Base-by-base conservation (phyloP, 2,329 filamentous ascomycete species). In the Xylaria multiplex region DNA sequence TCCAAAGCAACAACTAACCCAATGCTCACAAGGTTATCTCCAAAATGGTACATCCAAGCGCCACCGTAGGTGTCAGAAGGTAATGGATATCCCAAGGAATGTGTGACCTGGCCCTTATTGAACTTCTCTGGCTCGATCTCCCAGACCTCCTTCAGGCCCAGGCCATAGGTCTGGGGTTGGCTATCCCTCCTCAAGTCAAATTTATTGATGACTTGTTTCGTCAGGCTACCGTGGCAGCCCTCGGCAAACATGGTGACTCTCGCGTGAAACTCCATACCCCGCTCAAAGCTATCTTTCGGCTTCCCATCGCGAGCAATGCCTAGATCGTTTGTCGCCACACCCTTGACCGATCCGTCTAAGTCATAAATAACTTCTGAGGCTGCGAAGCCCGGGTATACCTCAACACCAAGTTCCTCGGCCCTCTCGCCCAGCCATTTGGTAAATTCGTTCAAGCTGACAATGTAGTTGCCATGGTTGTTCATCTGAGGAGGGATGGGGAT, bases 11-110 rank as follows among this genome's bases (percentile, higher is more conserved):
- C 92, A 11, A 99, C 96, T 19, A 98, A 84, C 27, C 96, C 96
- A 62, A 99, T 85, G 71, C 90, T 93, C 66, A 99, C 95, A 74
- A 98, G 87, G 80, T 98, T 99, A 74, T 99, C 95, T 43, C 94
- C 96, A 79, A 98, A 99, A 80, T 99, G 96, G 77, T 99, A 99
- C 92, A 99, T 94, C 90, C 93, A 99, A n/a, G 92, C 93, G 71
- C 96, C 96, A 71, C 96, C 96, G 77, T 99, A 99, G 8, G 94
- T 96, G 77, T 98, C 91, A 73, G 85, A 88, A 16, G 93, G 88
- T 50, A 99, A 81, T 22, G 96, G 96, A 76, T 97, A 98, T 22
- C 96, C 96, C 90, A 99, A 88, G 4, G 93, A 92, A 82, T 99
- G 96, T 3, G 90, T 88, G 52, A 98, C 88, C 71, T 95, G 84